Evolutionary conservation across 1,284 basidiomycete genomes (phyloP), one percentile per base, ranked within the genome.

Genomic region (Papiliotrema terrestris): DNA sequence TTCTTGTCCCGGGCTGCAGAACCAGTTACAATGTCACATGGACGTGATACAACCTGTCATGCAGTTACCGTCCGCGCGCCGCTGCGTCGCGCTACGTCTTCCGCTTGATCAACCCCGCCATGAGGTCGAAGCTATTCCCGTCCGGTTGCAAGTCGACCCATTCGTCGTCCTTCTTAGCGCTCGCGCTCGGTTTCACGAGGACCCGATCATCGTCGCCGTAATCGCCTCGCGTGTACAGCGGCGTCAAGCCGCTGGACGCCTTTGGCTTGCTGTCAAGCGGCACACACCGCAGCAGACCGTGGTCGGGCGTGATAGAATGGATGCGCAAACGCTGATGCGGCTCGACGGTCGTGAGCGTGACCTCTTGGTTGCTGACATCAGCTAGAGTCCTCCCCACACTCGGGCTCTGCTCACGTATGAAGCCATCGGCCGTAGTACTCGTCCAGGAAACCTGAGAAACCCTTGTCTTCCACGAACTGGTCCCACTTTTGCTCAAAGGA

Each of bases 121-220:
- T 89, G 69, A 98, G 82, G 74, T 98, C 95, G 68, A 98, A 98
- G 68, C 89, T 91, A 73, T 99, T 99, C 29, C 94, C 92, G 68
- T 98, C 93, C 2, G 95, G 96, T 74, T 97, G 95, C 20, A 86
- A 68, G 65, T 86, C 83, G 42, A 84, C 79, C 50, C 73, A 81
- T 45, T 69, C 63, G 29, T 57, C 61, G 55, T 46, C 48, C 32
- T 51, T 60, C 22, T 54, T 50, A n/a, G 14, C 17, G 5, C 29
- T 38, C 20, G 14, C 17, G 5, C 29, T 38, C 2, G 51, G 23
- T 3, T 56, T 32, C 13, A 50, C 44, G 2, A 53, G 49, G 13
- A 49, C 50, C 37, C 71, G 57, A 59, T 75, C 74, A 44, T 73
- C 67, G 20, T 64, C 63, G 23, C 69, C 68, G 42, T 51, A 52